These are phyloP conservation scores for Xanthoconium separans DNA, from an alignment of 1,284 basidiomycete species.

Conservation along the genomic window DNA sequence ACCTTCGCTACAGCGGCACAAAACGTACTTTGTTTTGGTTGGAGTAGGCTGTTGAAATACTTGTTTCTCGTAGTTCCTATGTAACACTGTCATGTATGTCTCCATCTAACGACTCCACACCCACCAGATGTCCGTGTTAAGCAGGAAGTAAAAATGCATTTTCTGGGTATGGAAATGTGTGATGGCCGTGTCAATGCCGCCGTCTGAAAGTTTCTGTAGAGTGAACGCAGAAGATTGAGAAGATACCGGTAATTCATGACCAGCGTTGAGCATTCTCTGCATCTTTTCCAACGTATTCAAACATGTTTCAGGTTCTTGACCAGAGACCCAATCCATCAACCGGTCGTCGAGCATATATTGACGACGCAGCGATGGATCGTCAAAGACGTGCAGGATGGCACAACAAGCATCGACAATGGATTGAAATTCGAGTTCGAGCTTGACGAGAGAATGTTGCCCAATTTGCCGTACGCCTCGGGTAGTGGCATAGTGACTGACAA, in stretches of 20 bases:
- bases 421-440: conserved; percentile 14
- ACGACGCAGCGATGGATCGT: background rate
- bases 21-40: background rate
- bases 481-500: background rate
- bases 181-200: background rate
- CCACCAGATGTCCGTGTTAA: conserved; percentile 10
- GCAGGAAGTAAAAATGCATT: conserved; percentile 9
- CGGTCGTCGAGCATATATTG: conserved; percentile 2
- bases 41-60: background rate
- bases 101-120: background rate
- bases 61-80: conserved; percentile 5
- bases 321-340: conserved; percentile 9
- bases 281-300: too few relatives aligned
- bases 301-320: conserved; percentile 1
- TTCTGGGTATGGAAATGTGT: background rate
- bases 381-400: conserved; percentile 2
- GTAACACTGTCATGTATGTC: background rate
- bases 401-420: conserved; percentile 1
- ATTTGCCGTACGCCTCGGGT: conserved; percentile 2
- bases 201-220: background rate
- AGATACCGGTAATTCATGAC: background rate
- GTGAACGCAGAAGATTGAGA: background rate
- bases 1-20: too few relatives aligned
- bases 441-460: conserved; percentile 7
- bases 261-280: background rate